Base-by-base conservation (phyloP, 768 basidiomycete genomes). In the Strobilomyces dryophilus region DNA sequence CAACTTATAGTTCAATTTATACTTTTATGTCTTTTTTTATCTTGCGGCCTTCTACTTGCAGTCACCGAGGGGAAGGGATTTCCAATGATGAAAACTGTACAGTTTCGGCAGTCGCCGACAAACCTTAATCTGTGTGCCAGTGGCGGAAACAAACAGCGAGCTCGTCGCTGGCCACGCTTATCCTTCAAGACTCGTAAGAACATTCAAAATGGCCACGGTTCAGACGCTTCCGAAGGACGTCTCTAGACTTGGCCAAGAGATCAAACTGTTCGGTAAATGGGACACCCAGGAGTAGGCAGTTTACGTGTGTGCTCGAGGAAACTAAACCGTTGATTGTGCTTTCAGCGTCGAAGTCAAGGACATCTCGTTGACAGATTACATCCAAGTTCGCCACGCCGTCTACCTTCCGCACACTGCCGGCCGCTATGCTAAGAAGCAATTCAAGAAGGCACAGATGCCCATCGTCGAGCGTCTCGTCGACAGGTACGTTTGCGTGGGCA, bases 381-480 rank as follows among this genome's bases (percentile, higher is more conserved):
- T 99, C 75, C 95, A 98, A 81, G 88, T 95, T 75, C 92, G 92
- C 71, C 92, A 97, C 72, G 87, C 94, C 47, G 95, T 98, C 71
- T 98, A 93, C 78, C 76, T 97, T 53, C 95, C 95, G 55, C 95
- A 99, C 83, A 99, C 97, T 56, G 95, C 95, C 60, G 97, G 97
- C 61, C 92, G 97, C 74, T 98, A 98, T 73, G 92, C 95, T 69
- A 95, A 95, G 82, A 98, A 98, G 80, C 95, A 98, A 76, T 99
- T 98, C 87, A 98, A 95, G 83, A 99, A 99, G 85, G 94, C 93
- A 6, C 92, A 97, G 74, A 99, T 99, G 97, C 97, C 97, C 70
- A 95, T 99, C 71, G 97, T 98, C 65, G 97, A 99, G 78, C 92
- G 97, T 71, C 80, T 99, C 69, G 97, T 98, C 62, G 95, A 98